Evolutionary conservation across 768 basidiomycete genomes (phyloP), one percentile per base, ranked within the genome.

Genomic region (Leccinum disarticulatum): DNA sequence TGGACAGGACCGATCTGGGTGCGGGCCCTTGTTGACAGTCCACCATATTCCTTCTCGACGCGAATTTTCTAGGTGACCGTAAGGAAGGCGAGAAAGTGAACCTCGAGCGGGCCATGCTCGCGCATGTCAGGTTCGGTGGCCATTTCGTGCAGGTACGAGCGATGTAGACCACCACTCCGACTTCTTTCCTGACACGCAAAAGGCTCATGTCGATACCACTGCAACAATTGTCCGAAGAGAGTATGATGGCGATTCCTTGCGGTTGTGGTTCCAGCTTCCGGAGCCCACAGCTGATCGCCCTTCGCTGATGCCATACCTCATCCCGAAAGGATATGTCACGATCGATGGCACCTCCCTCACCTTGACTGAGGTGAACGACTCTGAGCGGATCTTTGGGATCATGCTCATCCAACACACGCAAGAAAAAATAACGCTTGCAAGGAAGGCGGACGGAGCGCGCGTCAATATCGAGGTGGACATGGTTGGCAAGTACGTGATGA

Each of bases 331-430:
- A 56, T 99, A 94, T 74, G 81, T 98, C 61, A 85, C 95, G 10
- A 84, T 99, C 65, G 97, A 99, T 71, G 97, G 97, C 17, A 84
- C 95, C 8, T 97, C 95, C 6, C 81, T 99, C 46, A 99, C 97
- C 3, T 66, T 99, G 66, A 98, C 95, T 0, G 77, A 77, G 30
- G 93, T 98, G 33, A 75, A 87, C 74, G 85, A 90, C 71, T 62
- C 67, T 25, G 68, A 78, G 60, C 72, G 84, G 38, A 83, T 77
- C 48, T 96, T 98, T 68, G 86, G 87, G 35, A 82, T 99, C 54
- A 98, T 98, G 95, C 84, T 99, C 64, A 95, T 99, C 75, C 85
- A 84, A 66, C 95, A 98, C 74, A 95, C 93, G 11, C 96, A 97
- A 70, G 77, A 87, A 67, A 93, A 88, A 74, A 88, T 98, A 58